These are phyloP conservation scores for Penicillium sp. DNA, from an alignment of 2,329 filamentous ascomycete genomes.

Conservation along the genomic window DNA sequence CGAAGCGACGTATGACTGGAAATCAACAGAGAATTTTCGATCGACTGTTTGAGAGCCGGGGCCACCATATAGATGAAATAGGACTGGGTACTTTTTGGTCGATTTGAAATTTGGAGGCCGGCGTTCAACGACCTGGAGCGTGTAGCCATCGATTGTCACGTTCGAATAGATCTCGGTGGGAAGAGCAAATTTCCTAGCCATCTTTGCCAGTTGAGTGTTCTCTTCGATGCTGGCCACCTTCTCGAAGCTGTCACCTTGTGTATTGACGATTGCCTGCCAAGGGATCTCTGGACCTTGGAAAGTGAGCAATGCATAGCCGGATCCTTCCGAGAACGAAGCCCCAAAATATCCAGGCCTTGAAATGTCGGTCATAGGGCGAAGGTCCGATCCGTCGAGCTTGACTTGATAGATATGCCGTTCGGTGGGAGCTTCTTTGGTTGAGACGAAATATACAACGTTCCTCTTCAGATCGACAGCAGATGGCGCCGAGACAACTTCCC, in stretches of 20 bases:
- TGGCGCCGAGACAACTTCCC: slow-evolving; percentile 85
- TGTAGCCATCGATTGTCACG: slow-evolving; percentile 73
- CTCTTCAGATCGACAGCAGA: slow-evolving; percentile 76
- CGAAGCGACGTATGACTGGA: slow-evolving; percentile 82
- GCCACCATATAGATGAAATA: slow-evolving; percentile 92
- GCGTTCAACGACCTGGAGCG: slow-evolving; percentile 70
- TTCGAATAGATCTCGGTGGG: slow-evolving; percentile 78
- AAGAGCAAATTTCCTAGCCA: slow-evolving; percentile 69
- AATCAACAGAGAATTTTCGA: slow-evolving; percentile 77
- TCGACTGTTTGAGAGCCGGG: slow-evolving; percentile 86
- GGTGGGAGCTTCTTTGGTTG: slow-evolving; percentile 78
- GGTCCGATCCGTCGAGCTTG: slow-evolving; percentile 68
- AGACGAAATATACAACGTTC: slow-evolving; percentile 85
- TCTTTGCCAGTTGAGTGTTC: slow-evolving; percentile 63
- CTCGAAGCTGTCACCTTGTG: slow-evolving; percentile 59
- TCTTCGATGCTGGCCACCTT: slow-evolving; percentile 71
- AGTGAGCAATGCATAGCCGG: slow-evolving; percentile 75
- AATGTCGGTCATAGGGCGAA: slow-evolving; percentile 68
- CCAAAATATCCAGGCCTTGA: slow-evolving; percentile 69
- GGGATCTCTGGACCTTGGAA: slow-evolving; percentile 82
- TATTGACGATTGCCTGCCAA: slow-evolving; percentile 85
- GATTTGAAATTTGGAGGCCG: slow-evolving; percentile 82
- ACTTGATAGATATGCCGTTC: slow-evolving; percentile 91
- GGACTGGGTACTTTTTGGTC: slow-evolving; percentile 80
- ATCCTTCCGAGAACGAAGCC: slow-evolving; percentile 75